Base-by-base conservation (phyloP, 768 basidiomycete species). In the Polyporus arcularius region DNA sequence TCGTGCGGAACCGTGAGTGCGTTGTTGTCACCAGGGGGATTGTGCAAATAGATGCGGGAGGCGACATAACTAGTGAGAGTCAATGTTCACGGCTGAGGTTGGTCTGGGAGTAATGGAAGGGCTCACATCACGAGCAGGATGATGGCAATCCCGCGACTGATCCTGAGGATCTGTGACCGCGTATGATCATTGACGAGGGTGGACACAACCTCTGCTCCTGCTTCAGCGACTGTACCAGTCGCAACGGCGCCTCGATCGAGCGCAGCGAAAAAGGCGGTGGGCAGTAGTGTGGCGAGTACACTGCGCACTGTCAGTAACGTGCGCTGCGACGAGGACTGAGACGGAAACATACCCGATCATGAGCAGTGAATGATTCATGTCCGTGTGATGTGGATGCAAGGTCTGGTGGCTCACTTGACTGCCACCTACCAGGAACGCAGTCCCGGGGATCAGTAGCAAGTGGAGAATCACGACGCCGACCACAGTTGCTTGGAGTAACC, bases 391-490 rank as follows among this genome's bases (percentile, higher is more conserved):
- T 2, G 86, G 86, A 65, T 89, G 84, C 9, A 92, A 74, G 55
- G 87, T 79, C 71, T 92, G 89, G 51, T 88, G 81, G 67, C 83
- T 75, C 30, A 90, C 76, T 21, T 81, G 79, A n/a, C 83, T 85
- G 47, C 89, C 89, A 26, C 89, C 89, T 2, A 82, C 81, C n/a
- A 90, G 76, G 69, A 90, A 91, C 0, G 88, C 78, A 4, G 81
- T 77, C 2, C 89, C 89, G 0, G 89, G 89, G 46, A 91, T 77
- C 14, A 92, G 79, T 1, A 92, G 78, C 1, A 90, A 78, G 70
- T 89, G 89, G 10, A 92, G 77, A n/a, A 92, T 73, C 6, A 90
- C 79, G 8, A 92, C 89, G 16, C 89, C 89, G 41, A 85, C 78
- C 45, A 90, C 83, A 0, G 88, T 90, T 0, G 86, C 82, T 66